These are phyloP conservation scores for Fusarium torulosum DNA, from an alignment of 2,329 filamentous ascomycete genomes.

Conservation along the genomic window DNA sequence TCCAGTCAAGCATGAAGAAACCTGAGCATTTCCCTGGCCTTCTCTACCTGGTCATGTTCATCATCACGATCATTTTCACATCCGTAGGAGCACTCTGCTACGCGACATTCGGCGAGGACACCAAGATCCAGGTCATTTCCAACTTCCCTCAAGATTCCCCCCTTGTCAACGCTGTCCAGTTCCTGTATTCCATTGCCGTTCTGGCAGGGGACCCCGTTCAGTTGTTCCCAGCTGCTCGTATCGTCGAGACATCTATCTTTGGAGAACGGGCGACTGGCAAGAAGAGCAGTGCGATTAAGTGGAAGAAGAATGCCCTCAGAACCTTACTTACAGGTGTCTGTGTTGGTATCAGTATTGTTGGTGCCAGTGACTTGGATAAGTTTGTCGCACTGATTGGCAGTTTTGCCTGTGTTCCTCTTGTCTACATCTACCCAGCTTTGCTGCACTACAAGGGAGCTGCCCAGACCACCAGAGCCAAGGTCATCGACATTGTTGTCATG, in stretches of 20 bases:
- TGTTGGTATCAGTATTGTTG: constrained; percentile 70
- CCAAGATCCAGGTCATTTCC: constrained; percentile 80
- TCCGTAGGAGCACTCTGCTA: constrained; percentile 80
- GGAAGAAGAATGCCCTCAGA: constrained; percentile 80
- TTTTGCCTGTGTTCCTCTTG: constrained; percentile 79
- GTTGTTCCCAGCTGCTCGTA: constrained; percentile 79
- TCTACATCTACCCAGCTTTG: constrained; percentile 81
- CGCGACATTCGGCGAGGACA: constrained; percentile 76
- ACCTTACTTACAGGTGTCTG: constrained; percentile 68
- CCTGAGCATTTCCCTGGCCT: constrained; percentile 76
- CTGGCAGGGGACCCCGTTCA: constrained; percentile 81
- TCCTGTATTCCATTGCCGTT: constrained; percentile 79
- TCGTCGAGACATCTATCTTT: constrained; percentile 76
- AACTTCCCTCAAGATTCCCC: constrained; percentile 78
- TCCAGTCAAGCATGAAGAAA: constrained; percentile 80
- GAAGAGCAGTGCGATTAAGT: constrained; percentile 73
- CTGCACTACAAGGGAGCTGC: constrained; percentile 78
- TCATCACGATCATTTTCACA: constrained; percentile 80
- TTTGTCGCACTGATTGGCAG: constrained; percentile 81
- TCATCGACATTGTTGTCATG: constrained; percentile 72
- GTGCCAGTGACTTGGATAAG: constrained; percentile 77
- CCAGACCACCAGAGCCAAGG: constrained; percentile 65
- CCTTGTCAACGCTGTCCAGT: constrained; percentile 81
- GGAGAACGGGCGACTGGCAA: constrained; percentile 75
- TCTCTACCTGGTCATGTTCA: constrained; percentile 76